Percentiles rank a stretch among this genome's conserved stretches.
Evolutionary conservation across 2,329 filamentous ascomycete genomes (phyloP).

Genomic region (Epichloe festucae): DNA sequence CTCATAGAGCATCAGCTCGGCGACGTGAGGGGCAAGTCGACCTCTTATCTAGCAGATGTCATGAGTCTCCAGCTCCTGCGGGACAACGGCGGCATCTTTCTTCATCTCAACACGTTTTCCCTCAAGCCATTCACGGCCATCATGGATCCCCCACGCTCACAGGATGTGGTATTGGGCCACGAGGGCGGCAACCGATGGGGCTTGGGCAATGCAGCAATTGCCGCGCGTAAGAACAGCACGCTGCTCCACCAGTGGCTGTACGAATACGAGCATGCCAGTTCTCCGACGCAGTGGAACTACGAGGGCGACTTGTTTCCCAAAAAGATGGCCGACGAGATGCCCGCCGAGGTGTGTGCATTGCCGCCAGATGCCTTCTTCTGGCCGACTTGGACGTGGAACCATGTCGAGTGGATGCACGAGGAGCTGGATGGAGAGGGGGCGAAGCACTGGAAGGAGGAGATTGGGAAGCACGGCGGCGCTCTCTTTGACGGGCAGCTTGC

Average conservation of each 20-base stretch:
- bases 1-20: constrained; percentile 4
- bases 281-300: constrained; percentile 1
- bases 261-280: constrained; percentile 1
- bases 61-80: constrained; percentile 7
- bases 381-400: constrained; percentile 9
- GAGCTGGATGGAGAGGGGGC: constrained; percentile 2
- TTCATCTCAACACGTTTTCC: constrained; percentile 7
- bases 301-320: constrained; percentile 5
- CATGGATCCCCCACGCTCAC: constrained; percentile 3
- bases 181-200: constrained; percentile 8
- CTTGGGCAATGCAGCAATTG: constrained; percentile 8
- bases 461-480: constrained; percentile 6
- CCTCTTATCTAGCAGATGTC: constrained; percentile 4
- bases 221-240: constrained; percentile 8
- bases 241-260: constrained; percentile 7
- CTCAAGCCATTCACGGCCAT: constrained; percentile 6
- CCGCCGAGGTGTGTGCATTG: constrained; percentile 5
- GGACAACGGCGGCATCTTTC: constrained; percentile 7
- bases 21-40: not conserved
- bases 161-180: constrained; percentile 6
- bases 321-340: constrained; percentile 1
- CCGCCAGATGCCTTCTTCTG: constrained; percentile 9
- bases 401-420: constrained; percentile 10
- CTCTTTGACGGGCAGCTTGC: constrained; percentile 8
- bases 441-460: constrained; percentile 3